Evolutionary conservation across 306 rosid species (phyloP), one percentile per base, ranked within the genome.

Genomic region (Abrus pulchellus): DNA sequence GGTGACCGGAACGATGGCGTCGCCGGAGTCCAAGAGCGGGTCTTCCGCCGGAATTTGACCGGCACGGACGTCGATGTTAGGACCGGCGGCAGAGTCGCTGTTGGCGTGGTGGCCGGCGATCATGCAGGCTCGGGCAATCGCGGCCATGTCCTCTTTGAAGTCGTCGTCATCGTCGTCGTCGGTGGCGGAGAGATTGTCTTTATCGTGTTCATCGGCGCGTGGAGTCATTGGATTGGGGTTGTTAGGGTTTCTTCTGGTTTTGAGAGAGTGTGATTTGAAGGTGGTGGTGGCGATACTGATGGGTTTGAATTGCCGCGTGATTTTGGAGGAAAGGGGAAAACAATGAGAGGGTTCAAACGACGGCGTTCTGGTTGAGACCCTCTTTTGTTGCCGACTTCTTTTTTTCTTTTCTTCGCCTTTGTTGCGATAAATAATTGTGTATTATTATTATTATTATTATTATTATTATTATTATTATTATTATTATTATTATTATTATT

Each of bases 101-200:
- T 7, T 83, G 45, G 82, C 87, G 60, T 70, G 10, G 2, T 64
- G 27, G 33, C 85, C 91, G 13, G 74, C 49, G 78, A 81, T 68
- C 80, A n/a, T 84, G 74, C 95, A 92, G 41, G 97, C 97, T 68
- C 89, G 86, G 5, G 89, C 52, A 13, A 94, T 86, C 11, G 92
- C 88, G 34, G 91, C 93, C 85, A 94, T 72, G 84, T 94, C 98
- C 67, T 90, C 89, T 45, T 89, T 80, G 62, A 90, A 76, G 8
- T 49, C 73, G 5, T 83, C 91, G 33, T 81, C 93, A 38, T 89
- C 89, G 14, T 76, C 92, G 20, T 88, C 90, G 49, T 76, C 77
- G 82, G 68, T 12, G 77, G 66, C 56, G 30, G 82, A 78, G 29
- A 82, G 70, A 36, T 70, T 78, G 1, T 75, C 74, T 4, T 63